These are phyloP conservation scores for Fusarium pilosicola DNA, from an alignment of 2,329 filamentous ascomycete genomes.

Conservation along the genomic window DNA sequence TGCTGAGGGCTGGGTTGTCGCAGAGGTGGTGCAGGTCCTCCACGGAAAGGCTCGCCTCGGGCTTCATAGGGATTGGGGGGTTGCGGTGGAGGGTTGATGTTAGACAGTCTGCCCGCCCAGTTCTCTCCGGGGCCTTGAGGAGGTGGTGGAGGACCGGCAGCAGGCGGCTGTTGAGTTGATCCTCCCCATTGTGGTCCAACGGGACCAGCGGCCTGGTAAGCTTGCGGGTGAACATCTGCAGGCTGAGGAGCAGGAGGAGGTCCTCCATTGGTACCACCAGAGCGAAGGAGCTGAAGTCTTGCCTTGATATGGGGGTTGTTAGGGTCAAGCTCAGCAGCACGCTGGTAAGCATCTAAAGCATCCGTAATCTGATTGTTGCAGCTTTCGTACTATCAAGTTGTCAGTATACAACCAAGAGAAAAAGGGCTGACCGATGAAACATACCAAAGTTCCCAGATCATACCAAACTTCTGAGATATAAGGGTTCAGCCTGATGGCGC, in stretches of 20 bases:
- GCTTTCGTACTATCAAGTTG: conserved; percentile 80
- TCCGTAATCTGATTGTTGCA: conserved; percentile 99
- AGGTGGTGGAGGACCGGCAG: conserved; percentile 69
- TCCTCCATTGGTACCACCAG: conserved; percentile 77
- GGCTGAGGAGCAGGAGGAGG: conserved; percentile 85
- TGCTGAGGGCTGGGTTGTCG: conserved; percentile 81
- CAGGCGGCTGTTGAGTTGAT: conserved; percentile 67
- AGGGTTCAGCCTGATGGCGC: conserved; percentile 94
- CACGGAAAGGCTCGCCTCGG: conserved; percentile 72
- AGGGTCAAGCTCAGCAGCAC: conserved; percentile 93
- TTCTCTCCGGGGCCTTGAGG: conserved; percentile 66
- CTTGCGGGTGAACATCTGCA: conserved; percentile 94
- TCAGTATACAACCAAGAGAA: conserved; percentile 42
- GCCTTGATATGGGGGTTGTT: conserved; percentile 96
- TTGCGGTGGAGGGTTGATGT: conserved; percentile 80
- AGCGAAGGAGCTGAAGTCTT: conserved; percentile 87
- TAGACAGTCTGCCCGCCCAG: conserved; percentile 75
- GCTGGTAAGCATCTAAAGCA: conserved; percentile 93
- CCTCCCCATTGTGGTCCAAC: conserved; percentile 91
- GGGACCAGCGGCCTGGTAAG: conserved; percentile 85
- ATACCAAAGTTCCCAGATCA: conserved; percentile 92
- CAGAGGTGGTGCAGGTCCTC: conserved; percentile 72
- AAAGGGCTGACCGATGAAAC: conserved; percentile 47
- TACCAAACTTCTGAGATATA: conserved; percentile 99
- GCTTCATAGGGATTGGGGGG: conserved; percentile 85